A percentile compares a stretch with the other conserved stretches of the same genome.
Evolutionary conservation across 1,284 basidiomycete genomes (phyloP).

Genomic region (Boletellus sp.): DNA sequence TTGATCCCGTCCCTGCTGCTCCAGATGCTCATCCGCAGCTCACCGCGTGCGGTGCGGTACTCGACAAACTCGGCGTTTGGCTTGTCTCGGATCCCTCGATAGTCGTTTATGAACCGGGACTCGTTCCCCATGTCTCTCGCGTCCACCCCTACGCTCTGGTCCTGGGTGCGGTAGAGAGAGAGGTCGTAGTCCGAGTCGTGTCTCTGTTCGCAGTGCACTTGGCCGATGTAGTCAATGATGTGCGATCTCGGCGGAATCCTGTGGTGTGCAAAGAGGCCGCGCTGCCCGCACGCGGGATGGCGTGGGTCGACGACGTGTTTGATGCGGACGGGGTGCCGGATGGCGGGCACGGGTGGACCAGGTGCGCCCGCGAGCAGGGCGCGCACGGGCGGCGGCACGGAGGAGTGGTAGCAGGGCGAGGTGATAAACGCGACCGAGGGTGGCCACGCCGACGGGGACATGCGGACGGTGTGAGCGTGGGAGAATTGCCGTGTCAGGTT

Average conservation of each 20-base stretch:
- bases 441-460: slow-evolving; percentile 43
- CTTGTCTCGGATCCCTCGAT: slow-evolving; percentile 61
- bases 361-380: slow-evolving; percentile 29
- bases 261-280: slow-evolving; percentile 74
- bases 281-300: slow-evolving; percentile 82
- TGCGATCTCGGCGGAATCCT: slow-evolving; percentile 65
- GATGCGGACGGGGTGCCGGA: slow-evolving; percentile 36
- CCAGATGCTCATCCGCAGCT: slow-evolving; percentile 77
- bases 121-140: slow-evolving; percentile 79
- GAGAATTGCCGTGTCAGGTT: slow-evolving; percentile 20
- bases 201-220: slow-evolving; percentile 77
- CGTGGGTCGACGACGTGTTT: slow-evolving; percentile 39
- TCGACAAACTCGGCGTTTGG: slow-evolving; percentile 79
- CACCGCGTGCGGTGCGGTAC: slow-evolving; percentile 51
- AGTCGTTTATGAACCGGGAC: slow-evolving; percentile 86
- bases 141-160: slow-evolving; percentile 67
- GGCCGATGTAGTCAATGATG: slow-evolving; percentile 81
- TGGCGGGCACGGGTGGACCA: slow-evolving; percentile 12
- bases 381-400: slow-evolving; percentile 42
- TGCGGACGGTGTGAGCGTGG: slow-evolving; percentile 26
- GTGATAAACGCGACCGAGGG: slow-evolving; percentile 43
- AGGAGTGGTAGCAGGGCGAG: slow-evolving; percentile 48
- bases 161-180: slow-evolving; percentile 60
- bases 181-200: slow-evolving; percentile 81
- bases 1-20: slow-evolving; percentile 55